These are phyloP conservation scores for Marasmius oreades DNA, from an alignment of 1,284 basidiomycete genomes.

Conservation along the genomic window DNA sequence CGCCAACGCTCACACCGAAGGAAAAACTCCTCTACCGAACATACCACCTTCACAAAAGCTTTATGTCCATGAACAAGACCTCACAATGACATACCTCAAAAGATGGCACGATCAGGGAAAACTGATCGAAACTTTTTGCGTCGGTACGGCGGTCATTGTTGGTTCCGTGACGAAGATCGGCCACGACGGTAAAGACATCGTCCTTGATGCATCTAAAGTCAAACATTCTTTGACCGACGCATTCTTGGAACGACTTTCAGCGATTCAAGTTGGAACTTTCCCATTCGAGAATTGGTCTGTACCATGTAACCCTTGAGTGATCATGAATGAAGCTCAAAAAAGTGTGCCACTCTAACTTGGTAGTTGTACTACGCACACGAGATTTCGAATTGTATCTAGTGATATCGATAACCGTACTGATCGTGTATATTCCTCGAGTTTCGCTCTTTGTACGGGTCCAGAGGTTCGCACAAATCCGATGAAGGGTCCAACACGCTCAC, in stretches of 20 bases:
- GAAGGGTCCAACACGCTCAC: neutral
- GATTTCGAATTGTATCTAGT: too few relatives aligned
- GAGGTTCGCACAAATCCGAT: too few relatives aligned
- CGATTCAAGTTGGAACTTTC: conserved; percentile 62
- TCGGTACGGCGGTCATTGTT: conserved; percentile 70
- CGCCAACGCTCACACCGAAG: conserved; percentile 40
- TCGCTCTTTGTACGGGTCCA: neutral
- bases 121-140: conserved; percentile 68
- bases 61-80: conserved; percentile 51
- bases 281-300: conserved; percentile 55
- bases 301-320: conserved; percentile 24
- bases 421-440: too few relatives aligned
- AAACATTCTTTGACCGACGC: conserved; percentile 52
- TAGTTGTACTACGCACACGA: too few relatives aligned
- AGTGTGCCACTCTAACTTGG: too few relatives aligned
- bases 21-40: conserved; percentile 32
- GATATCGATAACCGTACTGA: too few relatives aligned
- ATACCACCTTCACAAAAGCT: conserved; percentile 39
- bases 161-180: conserved; percentile 57
- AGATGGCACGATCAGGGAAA: conserved; percentile 43
- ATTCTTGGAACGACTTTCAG: conserved; percentile 51
- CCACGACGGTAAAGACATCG: conserved; percentile 31
- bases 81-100: conserved; percentile 63
- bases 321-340: neutral
- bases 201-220: neutral